Evolutionary conservation across 1,139 yeast species (phyloP).

Genomic region (Sugiyamaella sp.): DNA sequence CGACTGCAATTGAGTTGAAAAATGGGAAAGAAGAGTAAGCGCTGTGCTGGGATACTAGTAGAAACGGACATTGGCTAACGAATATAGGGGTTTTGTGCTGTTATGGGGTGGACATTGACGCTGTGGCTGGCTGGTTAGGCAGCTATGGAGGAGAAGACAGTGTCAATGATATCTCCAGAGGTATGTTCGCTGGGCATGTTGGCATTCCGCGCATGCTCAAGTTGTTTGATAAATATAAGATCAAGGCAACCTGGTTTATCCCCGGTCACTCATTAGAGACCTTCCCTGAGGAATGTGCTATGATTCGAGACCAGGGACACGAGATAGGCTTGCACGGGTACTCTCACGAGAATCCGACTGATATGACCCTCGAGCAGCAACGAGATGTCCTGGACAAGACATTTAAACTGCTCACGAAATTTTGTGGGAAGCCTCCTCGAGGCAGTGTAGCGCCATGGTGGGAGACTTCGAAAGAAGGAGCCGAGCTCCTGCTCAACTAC

Average conservation of each 20-base stretch:
- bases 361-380: constrained; percentile 42
- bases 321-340: constrained; percentile 43
- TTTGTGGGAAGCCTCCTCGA: constrained; percentile 41
- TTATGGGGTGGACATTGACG: constrained; percentile 43
- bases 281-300: constrained; percentile 41
- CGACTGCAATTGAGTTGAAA: not conserved
- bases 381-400: constrained; percentile 41
- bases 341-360: constrained; percentile 43
- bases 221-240: constrained; percentile 39
- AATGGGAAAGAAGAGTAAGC: constrained; percentile 11
- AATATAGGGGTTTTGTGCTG: constrained; percentile 19
- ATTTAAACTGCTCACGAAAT: constrained; percentile 38
- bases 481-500: constrained; percentile 39
- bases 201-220: constrained; percentile 42
- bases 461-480: constrained; percentile 43
- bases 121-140: constrained; percentile 44
- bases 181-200: constrained; percentile 43
- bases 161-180: constrained; percentile 42
- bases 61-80: not conserved
- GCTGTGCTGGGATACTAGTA: not conserved
- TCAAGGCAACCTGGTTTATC: constrained; percentile 43
- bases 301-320: constrained; percentile 40
- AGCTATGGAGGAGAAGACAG: constrained; percentile 44
- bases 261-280: constrained; percentile 45
- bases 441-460: constrained; percentile 45